These are phyloP conservation scores for Wallacemonas sp. DNA, from an alignment of 208 protist species.

Conservation along the genomic window DNA sequence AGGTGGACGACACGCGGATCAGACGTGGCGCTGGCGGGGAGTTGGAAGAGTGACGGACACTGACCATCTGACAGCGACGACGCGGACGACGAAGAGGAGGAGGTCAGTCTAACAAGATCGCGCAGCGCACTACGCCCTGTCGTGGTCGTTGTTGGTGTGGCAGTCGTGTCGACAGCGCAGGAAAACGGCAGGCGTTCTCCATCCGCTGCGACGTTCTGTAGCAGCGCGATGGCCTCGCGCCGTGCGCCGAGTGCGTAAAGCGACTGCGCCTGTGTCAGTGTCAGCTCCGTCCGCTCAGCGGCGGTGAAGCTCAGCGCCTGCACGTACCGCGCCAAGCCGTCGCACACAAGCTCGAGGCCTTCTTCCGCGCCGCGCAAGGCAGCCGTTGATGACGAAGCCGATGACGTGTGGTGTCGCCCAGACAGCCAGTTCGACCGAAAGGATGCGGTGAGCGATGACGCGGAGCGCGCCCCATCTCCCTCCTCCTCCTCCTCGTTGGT, in stretches of 20 bases:
- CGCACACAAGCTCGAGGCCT: neutral
- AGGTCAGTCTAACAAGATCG: no score
- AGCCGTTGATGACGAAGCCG: neutral
- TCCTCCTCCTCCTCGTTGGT: no score
- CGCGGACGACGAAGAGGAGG: no score
- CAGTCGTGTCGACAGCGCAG: no score
- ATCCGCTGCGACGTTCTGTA: slow-evolving; percentile 21
- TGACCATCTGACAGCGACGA: no score
- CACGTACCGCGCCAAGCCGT: neutral
- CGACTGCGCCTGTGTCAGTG: slow-evolving; percentile 33
- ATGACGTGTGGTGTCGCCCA: no score
- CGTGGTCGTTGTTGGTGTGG: no score
- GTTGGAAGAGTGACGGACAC: slow-evolving; percentile 11
- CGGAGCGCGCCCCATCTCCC: no score
- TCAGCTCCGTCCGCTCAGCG: slow-evolving; percentile 5
- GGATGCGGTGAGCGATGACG: no score
- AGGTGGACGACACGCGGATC: slow-evolving; percentile 56
- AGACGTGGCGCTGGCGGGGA: slow-evolving; percentile 21
- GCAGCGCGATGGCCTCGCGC: slow-evolving; percentile 28
- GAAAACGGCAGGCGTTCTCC: neutral
- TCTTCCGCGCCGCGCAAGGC: neutral
- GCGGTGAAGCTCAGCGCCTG: neutral
- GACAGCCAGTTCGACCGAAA: no score
- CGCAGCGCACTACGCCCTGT: no score
- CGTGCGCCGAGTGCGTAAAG: slow-evolving; percentile 27